Evolutionary conservation across 176 grass and related monocot species (phyloP).

Genomic region (Thinopyrum elongatum): DNA sequence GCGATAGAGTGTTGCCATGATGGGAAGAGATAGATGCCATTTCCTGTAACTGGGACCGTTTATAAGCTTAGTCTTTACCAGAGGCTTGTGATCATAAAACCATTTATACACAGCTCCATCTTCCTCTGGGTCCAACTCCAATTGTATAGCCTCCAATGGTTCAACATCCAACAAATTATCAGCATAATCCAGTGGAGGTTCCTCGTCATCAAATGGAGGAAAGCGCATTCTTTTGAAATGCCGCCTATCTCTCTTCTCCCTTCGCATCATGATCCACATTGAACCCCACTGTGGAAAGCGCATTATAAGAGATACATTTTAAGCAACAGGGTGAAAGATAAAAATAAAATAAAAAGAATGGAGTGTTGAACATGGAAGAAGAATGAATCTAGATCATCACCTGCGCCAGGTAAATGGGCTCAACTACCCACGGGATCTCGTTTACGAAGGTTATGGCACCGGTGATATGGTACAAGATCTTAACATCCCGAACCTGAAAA

Average conservation of each 20-base stretch:
- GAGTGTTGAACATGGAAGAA: neutral
- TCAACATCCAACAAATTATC: slow-evolving; percentile 99
- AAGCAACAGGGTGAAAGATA: neutral
- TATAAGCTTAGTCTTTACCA: slow-evolving; percentile 96
- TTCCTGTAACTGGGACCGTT: slow-evolving; percentile 94
- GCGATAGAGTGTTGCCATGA: slow-evolving; percentile 96
- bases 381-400: slow-evolving; percentile 24
- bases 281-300: slow-evolving; percentile 78
- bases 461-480: slow-evolving; percentile 94
- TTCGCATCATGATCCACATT: slow-evolving; percentile 99
- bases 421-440: slow-evolving; percentile 94
- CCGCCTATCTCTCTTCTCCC: slow-evolving; percentile 87
- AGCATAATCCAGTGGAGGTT: slow-evolving; percentile 95
- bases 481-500: slow-evolving; percentile 94
- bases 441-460: slow-evolving; percentile 96
- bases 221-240: slow-evolving; percentile 99
- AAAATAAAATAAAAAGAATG: neutral
- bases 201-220: slow-evolving; percentile 99
- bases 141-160: slow-evolving; percentile 88
- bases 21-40: slow-evolving; percentile 95
- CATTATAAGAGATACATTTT: slow-evolving; percentile 3
- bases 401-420: slow-evolving; percentile 97
- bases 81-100: slow-evolving; percentile 99
- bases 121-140: slow-evolving; percentile 91
- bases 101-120: slow-evolving; percentile 92